Conservation (phyloP, 331 rosid genomes). For the Erythrophleum ivorense region DNA sequence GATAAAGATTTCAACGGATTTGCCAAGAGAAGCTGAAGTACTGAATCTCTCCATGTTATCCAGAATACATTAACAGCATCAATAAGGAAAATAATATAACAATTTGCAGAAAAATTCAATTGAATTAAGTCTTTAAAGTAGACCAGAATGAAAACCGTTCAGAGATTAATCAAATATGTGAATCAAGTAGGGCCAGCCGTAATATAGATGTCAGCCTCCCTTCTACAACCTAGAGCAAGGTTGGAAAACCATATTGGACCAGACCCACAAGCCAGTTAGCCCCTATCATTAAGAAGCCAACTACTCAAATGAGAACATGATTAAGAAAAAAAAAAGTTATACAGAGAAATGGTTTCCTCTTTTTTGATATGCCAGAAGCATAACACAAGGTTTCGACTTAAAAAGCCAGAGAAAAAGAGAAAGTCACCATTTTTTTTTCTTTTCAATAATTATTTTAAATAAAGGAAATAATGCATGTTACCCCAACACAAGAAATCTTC, state of each 20-base stretch:
- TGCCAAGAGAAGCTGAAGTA: constrained; percentile 14
- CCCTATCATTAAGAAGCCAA: background rate
- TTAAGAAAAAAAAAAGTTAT: background rate
- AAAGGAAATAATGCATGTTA: background rate
- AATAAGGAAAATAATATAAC: constrained; percentile 25
- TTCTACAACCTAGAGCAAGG: background rate
- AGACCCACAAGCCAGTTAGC: background rate
- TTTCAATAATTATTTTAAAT: background rate
- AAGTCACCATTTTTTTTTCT: background rate
- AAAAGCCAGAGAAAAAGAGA: background rate
- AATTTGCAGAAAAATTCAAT: background rate
- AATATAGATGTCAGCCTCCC: background rate
- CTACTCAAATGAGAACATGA: background rate
- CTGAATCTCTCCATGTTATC: constrained; percentile 2
- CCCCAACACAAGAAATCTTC: background rate
- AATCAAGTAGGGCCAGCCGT: background rate
- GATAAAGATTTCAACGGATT: constrained; percentile 6
- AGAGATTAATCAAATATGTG: background rate
- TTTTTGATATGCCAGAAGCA: background rate
- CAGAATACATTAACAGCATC: background rate
- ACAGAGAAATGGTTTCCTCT: background rate
- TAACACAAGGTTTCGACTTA: background rate
- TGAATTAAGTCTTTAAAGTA: background rate
- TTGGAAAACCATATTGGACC: background rate
- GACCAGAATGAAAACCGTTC: background rate